These are phyloP conservation scores for Pezicula rhizophila DNA, from an alignment of 2,329 filamentous ascomycete species.

Conservation along the genomic window DNA sequence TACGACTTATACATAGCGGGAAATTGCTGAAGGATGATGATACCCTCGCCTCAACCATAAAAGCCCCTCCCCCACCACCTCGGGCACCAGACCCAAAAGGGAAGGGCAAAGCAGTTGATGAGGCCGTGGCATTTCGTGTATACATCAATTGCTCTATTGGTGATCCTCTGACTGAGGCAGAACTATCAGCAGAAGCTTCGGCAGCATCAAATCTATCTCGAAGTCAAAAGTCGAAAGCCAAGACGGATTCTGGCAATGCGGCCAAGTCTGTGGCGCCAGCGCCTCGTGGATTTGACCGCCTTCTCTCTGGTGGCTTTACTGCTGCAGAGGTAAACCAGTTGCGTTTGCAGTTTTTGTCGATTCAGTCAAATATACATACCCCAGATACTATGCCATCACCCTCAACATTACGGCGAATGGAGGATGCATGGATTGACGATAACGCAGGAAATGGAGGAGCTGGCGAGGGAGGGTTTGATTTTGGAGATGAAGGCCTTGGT, in stretches of 20 bases:
- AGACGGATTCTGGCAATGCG: conserved; percentile 9
- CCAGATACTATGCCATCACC: conserved; percentile 85
- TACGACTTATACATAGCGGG: conserved; percentile 86
- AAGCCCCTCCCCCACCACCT: conserved; percentile 48
- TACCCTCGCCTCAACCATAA: conserved; percentile 63
- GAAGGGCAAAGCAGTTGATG: conserved; percentile 64
- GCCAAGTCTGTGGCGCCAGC: conserved; percentile 32
- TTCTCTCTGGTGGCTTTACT: conserved; percentile 77
- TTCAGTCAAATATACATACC: conserved; percentile 76
- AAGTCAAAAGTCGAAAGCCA: conserved; percentile 11
- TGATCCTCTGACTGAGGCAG: conserved; percentile 59
- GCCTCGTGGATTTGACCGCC: conserved; percentile 80
- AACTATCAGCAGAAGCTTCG: conserved; percentile 62
- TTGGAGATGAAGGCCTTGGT: conserved; percentile 16
- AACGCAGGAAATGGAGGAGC: conserved; percentile 33
- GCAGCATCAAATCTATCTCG: conserved; percentile 17
- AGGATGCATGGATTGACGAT: conserved; percentile 87
- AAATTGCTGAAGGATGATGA: conserved; percentile 73
- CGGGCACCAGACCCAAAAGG: conserved; percentile 35
- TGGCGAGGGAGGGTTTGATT: conserved; percentile 3
- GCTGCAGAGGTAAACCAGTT: conserved; percentile 76
- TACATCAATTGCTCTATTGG: conserved; percentile 95
- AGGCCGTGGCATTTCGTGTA: conserved; percentile 46
- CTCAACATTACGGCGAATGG: conserved; percentile 67
- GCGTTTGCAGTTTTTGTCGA: conserved; percentile 80